These are phyloP conservation scores for Orychophragmus violaceus DNA, from an alignment of 345 rosid genomes.

Conservation along the genomic window DNA sequence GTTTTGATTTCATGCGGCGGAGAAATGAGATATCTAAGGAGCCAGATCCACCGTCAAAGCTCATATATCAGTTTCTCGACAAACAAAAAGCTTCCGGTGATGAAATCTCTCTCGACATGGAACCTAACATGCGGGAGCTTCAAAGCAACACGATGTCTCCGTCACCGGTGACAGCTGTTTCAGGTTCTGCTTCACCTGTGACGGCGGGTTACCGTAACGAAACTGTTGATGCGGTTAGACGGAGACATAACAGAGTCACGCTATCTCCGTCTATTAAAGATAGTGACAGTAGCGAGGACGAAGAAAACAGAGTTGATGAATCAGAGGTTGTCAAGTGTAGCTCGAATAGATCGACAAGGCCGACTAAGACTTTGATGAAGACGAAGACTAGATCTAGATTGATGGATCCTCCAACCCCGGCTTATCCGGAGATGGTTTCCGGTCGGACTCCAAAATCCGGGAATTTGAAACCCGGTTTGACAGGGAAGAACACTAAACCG, in stretches of 20 bases:
- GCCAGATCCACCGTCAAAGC: conserved; percentile 66
- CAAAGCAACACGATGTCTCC: conserved; percentile 24
- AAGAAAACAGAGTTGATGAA: conserved; percentile 21
- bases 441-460: conserved; percentile 36
- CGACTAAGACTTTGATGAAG: conserved; percentile 33
- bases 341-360: conserved; percentile 40
- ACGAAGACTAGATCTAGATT: conserved; percentile 63
- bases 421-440: conserved; percentile 32
- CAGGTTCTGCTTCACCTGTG: conserved; percentile 32
- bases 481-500: conserved; percentile 30
- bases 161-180: conserved; percentile 26
- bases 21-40: background rate
- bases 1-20: conserved; percentile 35
- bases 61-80: conserved; percentile 65
- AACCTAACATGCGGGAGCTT: conserved; percentile 67
- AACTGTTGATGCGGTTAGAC: conserved; percentile 21
- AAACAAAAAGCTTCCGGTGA: conserved; percentile 70
- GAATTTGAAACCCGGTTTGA: conserved; percentile 41
- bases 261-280: conserved; percentile 29
- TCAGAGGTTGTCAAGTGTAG: conserved; percentile 52
- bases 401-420: conserved; percentile 52
- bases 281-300: conserved; percentile 20
- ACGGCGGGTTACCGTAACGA: conserved; percentile 6
- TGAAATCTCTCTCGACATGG: conserved; percentile 65
- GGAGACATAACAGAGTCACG: conserved; percentile 35